Evolutionary conservation across 768 basidiomycete genomes (phyloP).

Genomic region (Suillus variegatus): DNA sequence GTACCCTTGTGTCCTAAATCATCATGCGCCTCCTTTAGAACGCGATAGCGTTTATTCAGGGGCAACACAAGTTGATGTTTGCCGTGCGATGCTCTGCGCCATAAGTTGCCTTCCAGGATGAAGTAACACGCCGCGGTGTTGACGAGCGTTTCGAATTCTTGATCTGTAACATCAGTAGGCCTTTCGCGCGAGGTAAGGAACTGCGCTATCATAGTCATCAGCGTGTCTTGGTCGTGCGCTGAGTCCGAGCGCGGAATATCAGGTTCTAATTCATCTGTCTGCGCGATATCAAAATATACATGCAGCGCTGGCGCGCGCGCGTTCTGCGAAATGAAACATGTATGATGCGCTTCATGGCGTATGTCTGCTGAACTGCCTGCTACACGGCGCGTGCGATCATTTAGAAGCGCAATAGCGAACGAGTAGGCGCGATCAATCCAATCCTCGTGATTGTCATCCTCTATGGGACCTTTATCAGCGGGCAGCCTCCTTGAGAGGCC

Average conservation of each 20-base stretch:
- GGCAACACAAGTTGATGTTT: not conserved
- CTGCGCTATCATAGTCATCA: too few species aligned
- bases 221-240: too few species aligned
- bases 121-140: not conserved
- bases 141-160: not conserved
- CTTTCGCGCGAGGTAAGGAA: too few species aligned
- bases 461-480: not conserved
- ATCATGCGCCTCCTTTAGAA: not conserved
- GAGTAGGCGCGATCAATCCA: not conserved
- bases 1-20: constrained; percentile 8
- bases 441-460: not conserved
- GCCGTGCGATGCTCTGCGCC: not conserved
- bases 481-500: not conserved
- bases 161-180: too few species aligned
- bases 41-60: not conserved
- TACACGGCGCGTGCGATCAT: too few species aligned
- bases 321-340: too few species aligned
- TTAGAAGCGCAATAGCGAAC: rapidly evolving
- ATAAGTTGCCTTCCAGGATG: not conserved
- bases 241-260: too few species aligned
- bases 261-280: too few species aligned
- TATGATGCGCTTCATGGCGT: too few species aligned
- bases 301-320: too few species aligned
- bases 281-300: too few species aligned
- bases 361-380: too few species aligned